Base-by-base conservation (phyloP, 2,329 filamentous ascomycete genomes). In the Zymoseptoria ardabiliae region DNA sequence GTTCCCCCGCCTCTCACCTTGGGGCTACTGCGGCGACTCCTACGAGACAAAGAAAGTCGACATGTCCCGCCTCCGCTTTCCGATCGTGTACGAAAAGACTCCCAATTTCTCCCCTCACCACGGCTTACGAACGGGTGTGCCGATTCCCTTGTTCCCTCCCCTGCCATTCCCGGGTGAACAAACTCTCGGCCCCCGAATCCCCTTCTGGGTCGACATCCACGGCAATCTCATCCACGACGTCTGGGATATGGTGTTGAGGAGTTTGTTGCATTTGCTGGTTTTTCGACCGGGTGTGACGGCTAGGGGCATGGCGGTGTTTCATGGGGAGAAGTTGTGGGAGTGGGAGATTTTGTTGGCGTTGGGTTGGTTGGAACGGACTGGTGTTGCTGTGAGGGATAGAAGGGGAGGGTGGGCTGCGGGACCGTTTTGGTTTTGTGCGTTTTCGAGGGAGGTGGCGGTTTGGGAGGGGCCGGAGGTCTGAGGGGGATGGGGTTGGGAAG, bases 141-240 rank as follows among this genome's bases (percentile, higher is more conserved):
- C 75, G 2, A 61, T 67, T 7, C 62, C 67, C 19, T 53, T 49
- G 8, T 49, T 50, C 28, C 60, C 61, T 28, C 64, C 21, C 1
- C 28, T 54, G 2, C 35, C 35, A 13, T 45, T 45, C 35, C 51
- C 22, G 6, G 50, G 61, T 7, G 55, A 59, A 10, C 62, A 63
- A 20, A 65, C 70, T 22, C 21, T 53, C 10, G 66, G 59, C n/a
- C 41, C 55, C 1, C 76, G 74, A 3, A 70, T 90, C 3, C 89
- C 89, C 0, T 80, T 90, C 56, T 92, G 89, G 89, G 82, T 84
- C 56, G 86, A 88, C 70, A 85, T 91, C 61, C 83, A 87, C 61
- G 85, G 83, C 7, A 75, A 80, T 5, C 67, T 82, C 0, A 80
- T 89, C 61, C 71, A 71, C n/a, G 73, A 76, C 0, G 80, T 85